A percentile compares a stretch with the other conserved stretches of the same genome.
These are phyloP conservation scores for Pseudopithomyces maydicus DNA, from an alignment of 2,329 filamentous ascomycete species.

Conservation along the genomic window DNA sequence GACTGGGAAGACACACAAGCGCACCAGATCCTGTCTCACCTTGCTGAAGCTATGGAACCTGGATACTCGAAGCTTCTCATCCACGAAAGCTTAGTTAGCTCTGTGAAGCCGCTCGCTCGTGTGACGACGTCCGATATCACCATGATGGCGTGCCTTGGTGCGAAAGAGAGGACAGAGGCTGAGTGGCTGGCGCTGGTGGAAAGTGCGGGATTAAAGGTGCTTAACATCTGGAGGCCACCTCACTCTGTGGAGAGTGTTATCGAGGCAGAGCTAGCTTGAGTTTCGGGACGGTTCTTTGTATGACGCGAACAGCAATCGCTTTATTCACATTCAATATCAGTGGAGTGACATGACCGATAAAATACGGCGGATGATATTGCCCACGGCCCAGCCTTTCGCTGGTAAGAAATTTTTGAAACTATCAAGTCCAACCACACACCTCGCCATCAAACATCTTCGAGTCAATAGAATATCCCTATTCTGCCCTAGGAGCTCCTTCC, in stretches of 20 bases:
- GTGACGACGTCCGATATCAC: background rate
- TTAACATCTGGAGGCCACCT: background rate
- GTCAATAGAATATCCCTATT: no score
- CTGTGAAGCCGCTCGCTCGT: background rate
- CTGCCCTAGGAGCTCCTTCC: no score
- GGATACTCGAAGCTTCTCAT: slow-evolving; percentile 9
- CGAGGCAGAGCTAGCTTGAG: background rate
- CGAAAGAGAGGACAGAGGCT: background rate
- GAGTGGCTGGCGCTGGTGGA: background rate
- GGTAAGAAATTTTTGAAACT: no score
- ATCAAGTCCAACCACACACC: no score
- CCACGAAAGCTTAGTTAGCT: background rate
- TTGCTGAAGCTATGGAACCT: slow-evolving; percentile 12
- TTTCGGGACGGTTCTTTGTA: no score
- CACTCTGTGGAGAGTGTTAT: background rate
- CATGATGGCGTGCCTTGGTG: background rate
- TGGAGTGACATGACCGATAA: no score
- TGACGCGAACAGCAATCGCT: no score
- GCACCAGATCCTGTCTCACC: slow-evolving; percentile 9
- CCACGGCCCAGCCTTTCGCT: no score
- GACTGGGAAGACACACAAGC: slow-evolving; percentile 16
- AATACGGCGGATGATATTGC: no score
- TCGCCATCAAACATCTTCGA: no score
- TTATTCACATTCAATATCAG: no score
- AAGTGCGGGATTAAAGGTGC: background rate